These are phyloP conservation scores for Paramecium bursaria DNA, from an alignment of 73 alveolate genomes.

Conservation along the genomic window DNA sequence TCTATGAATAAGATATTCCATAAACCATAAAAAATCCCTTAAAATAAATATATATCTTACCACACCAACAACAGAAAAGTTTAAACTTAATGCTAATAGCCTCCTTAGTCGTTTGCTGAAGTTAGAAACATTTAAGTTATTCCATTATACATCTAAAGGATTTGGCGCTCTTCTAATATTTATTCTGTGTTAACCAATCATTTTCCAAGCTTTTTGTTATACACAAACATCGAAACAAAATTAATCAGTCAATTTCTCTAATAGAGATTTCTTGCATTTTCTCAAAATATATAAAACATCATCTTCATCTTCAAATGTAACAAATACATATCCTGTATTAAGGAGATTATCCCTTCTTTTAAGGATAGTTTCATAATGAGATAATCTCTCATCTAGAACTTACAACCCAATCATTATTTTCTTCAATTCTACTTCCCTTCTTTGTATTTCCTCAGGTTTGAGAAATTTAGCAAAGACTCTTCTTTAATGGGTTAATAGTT, in stretches of 20 bases:
- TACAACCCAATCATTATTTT: background rate
- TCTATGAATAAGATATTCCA: slow-evolving; percentile 41
- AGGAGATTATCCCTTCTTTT: background rate
- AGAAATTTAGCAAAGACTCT: background rate
- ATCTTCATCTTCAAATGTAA: slow-evolving; percentile 23
- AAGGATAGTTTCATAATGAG: slow-evolving; percentile 19
- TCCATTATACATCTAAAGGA: slow-evolving; percentile 47
- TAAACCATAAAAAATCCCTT: slow-evolving; percentile 7
- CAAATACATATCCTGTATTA: slow-evolving; percentile 45
- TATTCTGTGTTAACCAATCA: background rate
- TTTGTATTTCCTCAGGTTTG: background rate
- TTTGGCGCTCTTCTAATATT: slow-evolving; percentile 43
- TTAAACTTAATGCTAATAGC: background rate
- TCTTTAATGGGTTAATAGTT: slow-evolving; percentile 2
- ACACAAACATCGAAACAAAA: slow-evolving; percentile 42
- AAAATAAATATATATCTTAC: too few relatives aligned
- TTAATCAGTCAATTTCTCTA: background rate
- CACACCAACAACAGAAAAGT: background rate
- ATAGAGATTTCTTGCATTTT: background rate
- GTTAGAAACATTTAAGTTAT: slow-evolving; percentile 11
- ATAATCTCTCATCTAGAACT: background rate
- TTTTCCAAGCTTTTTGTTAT: background rate
- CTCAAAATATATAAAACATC: too few relatives aligned
- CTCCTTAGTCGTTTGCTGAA: slow-evolving; percentile 8
- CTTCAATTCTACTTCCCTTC: background rate